Percentiles rank a stretch among this genome's conserved stretches.
Evolutionary conservation across 2,329 filamentous ascomycete species (phyloP).

Genomic region (Aspergillus sp.): DNA sequence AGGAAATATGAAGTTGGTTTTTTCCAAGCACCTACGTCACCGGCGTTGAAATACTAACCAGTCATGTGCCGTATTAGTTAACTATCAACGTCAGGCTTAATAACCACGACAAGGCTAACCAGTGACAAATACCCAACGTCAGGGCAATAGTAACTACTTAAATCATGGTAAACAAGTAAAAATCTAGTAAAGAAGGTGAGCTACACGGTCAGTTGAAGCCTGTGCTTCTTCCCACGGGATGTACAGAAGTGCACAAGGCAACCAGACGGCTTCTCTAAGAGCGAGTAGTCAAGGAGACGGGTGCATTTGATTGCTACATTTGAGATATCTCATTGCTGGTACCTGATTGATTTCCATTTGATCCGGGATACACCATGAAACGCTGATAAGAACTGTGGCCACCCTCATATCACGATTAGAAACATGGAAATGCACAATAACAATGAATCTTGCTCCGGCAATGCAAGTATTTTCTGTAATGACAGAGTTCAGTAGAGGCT

Average conservation of each 20-base stretch:
- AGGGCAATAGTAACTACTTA: too few species aligned
- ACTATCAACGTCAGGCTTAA: constrained; percentile 1
- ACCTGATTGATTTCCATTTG: constrained; percentile 1
- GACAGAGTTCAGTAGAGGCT: not conserved
- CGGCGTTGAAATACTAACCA: constrained; percentile 4
- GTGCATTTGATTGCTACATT: too few species aligned
- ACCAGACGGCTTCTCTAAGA: too few species aligned
- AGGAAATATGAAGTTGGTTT: not conserved
- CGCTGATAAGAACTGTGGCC: too few species aligned
- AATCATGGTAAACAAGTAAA: too few species aligned
- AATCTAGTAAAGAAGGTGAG: too few species aligned
- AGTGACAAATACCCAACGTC: not conserved
- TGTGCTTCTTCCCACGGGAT: too few species aligned
- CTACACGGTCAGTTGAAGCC: too few species aligned
- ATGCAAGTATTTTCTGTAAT: constrained; percentile 18
- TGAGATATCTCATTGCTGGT: not conserved
- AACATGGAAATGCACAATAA: constrained; percentile 5
- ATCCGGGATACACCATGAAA: not conserved
- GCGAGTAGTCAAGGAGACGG: too few species aligned
- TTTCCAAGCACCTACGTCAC: constrained; percentile 21
- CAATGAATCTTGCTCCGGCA: constrained; percentile 20
- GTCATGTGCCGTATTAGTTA: constrained; percentile 17
- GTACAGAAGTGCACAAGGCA: too few species aligned
- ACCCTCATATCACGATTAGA: not conserved
- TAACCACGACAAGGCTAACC: constrained; percentile 1